These are phyloP conservation scores for Thalassiosira mediterranea DNA, from an alignment of 352 stramenopile genomes.

Conservation along the genomic window DNA sequence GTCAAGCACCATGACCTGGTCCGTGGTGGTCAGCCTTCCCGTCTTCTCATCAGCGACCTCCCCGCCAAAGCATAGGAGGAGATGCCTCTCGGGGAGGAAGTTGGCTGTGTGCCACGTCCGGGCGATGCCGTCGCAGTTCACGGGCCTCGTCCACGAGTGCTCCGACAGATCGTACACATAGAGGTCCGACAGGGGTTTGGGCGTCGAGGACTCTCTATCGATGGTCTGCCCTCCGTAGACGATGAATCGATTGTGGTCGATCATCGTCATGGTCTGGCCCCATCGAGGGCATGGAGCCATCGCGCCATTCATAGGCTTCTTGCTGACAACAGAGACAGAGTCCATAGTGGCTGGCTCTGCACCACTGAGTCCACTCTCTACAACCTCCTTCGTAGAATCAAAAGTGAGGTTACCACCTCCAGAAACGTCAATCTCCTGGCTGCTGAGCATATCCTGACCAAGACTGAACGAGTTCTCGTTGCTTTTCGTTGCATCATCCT, in stretches of 20 bases:
- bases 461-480: not conserved
- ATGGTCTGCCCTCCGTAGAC: slow-evolving; percentile 92
- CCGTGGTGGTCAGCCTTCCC: slow-evolving; percentile 49
- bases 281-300: slow-evolving; percentile 80
- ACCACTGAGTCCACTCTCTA: no score
- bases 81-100: slow-evolving; percentile 88
- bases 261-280: slow-evolving; percentile 90
- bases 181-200: slow-evolving; percentile 86
- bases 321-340: no score
- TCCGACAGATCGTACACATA: slow-evolving; percentile 88
- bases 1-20: slow-evolving; percentile 89
- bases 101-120: slow-evolving; percentile 91
- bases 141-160: slow-evolving; percentile 84
- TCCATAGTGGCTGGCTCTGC: not conserved
- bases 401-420: no score
- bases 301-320: no score
- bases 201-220: slow-evolving; percentile 66
- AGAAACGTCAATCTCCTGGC: slow-evolving; percentile 1
- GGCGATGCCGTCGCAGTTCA: slow-evolving; percentile 89
- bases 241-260: slow-evolving; percentile 88
- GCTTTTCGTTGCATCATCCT: not conserved
- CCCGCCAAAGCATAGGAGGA: slow-evolving; percentile 92
- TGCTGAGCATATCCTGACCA: no score
- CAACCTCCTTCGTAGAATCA: no score
- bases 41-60: slow-evolving; percentile 81